Base-by-base conservation (phyloP, 805 yeast species). In the Groenewaldozyma tartarivorans region DNA sequence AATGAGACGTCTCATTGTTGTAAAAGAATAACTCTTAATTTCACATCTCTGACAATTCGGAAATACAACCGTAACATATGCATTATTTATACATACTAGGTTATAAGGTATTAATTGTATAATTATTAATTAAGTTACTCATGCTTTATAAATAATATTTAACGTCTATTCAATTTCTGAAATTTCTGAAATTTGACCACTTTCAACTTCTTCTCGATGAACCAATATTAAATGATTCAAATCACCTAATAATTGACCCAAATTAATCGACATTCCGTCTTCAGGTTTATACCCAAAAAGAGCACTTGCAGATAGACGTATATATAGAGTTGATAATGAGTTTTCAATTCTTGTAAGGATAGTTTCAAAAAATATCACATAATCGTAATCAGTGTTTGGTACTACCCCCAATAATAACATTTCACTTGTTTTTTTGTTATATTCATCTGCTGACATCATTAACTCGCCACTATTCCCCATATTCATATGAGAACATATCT, bases 331-430 rank as follows among this genome's bases (percentile, higher is more conserved):
- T 15, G 56, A 36, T 27, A 56, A 16, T n/a, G 58, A 49, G 37
- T 57, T 57, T 47, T 55, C 62, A 15, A 57, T 51, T 31, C 62
- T 51, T 4, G 62, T 57, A 32, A 57, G 49, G 15, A 54, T 19
- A 31, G 57, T 57, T 16, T 57, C 61, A 27, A 57, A 46, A 38
- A 55, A 53, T 18, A 39, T 22, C 6, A 42, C 33, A 22, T 47
- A 47, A 36, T 54, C 56, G 13, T 45, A 36, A 36, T 53, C 57
- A 17, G 55, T 49, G 32, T 48, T 48, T 3, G 55, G 55, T 3
- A 46, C 42, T 9, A 44, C 47, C 3, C 43, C 24, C 9, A 32
- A 27, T 2, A 48, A 29, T 9, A 24, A 9, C 21, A 40, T 37
- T 41, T 18, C 37, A 24, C 44, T 39, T 33, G 48, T 46, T 41